phyloP scores from a whole-genome alignment of 768 basidiomycete species.

The Leccinum arenicola region DNA sequence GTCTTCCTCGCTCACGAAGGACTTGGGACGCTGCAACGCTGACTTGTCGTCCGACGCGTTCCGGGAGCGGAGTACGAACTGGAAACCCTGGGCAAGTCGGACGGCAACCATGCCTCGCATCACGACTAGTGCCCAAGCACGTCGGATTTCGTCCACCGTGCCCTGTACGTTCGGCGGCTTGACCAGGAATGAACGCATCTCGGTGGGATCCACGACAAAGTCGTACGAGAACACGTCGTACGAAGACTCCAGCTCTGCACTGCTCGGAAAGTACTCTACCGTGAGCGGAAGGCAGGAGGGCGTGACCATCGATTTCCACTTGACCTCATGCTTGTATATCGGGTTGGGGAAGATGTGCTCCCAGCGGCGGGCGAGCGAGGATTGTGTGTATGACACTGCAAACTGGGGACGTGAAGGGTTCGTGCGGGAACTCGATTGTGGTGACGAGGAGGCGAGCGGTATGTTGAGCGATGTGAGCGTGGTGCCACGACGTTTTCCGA shows the following conservation, averaged over 20 bases:
- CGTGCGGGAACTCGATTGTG: conserved; percentile 37
- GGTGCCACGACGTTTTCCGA: conserved; percentile 53
- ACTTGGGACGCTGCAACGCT: conserved; percentile 48
- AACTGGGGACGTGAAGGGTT: conserved; percentile 70
- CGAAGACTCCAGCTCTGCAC: conserved; percentile 67
- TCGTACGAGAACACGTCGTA: conserved; percentile 87
- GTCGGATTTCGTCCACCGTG: conserved; percentile 54
- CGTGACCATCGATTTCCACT: conserved; percentile 86
- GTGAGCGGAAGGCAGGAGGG: conserved; percentile 90
- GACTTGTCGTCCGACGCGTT: conserved; percentile 33
- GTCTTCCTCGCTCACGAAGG: conserved; percentile 56
- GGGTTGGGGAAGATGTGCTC: conserved; percentile 79
- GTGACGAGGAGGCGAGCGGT: conserved; percentile 48
- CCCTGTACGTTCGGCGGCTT: conserved; percentile 53
- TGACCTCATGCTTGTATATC: conserved; percentile 78
- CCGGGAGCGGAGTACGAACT: conserved; percentile 69
- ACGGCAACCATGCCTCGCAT: conserved; percentile 96
- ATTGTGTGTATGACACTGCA: conserved; percentile 57
- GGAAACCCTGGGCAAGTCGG: conserved; percentile 90
- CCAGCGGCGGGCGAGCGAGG: conserved; percentile 84
- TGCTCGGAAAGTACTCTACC: conserved; percentile 81
- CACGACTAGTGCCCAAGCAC: conserved; percentile 72
- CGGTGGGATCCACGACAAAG: conserved; percentile 78
- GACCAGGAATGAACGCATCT: conserved; percentile 86
- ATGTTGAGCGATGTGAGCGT: conserved; percentile 36